Evolutionary conservation across 2,329 filamentous ascomycete species (phyloP).

Genomic region (Exophiala lecanii-corni): DNA sequence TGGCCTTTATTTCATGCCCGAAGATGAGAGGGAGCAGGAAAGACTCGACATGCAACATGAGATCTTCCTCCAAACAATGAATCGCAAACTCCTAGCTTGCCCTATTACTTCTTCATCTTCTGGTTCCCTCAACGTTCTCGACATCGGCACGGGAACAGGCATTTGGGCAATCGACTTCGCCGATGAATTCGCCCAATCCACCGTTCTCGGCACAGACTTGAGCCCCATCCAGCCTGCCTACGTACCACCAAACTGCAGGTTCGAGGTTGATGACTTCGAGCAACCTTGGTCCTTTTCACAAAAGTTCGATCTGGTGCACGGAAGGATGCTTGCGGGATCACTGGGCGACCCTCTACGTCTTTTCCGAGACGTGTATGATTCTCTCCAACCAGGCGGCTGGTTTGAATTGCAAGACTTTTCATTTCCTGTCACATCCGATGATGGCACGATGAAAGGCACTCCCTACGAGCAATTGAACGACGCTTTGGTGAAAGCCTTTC

Average conservation of each 20-base stretch:
- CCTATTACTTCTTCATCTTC: background rate
- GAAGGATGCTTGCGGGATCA: slow-evolving; percentile 31
- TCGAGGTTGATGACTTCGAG: slow-evolving; percentile 29
- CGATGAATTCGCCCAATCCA: slow-evolving; percentile 22
- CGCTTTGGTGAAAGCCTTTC: background rate
- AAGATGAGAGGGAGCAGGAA: slow-evolving; percentile 38
- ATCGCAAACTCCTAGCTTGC: background rate
- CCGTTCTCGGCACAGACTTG: slow-evolving; percentile 21
- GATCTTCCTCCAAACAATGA: slow-evolving; percentile 27
- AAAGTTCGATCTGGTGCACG: slow-evolving; percentile 26
- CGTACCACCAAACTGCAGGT: slow-evolving; percentile 29
- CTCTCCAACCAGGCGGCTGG: slow-evolving; percentile 38
- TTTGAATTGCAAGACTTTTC: slow-evolving; percentile 37
- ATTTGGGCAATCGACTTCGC: slow-evolving; percentile 20
- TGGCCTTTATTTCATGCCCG: slow-evolving; percentile 26
- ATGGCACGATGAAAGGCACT: background rate
- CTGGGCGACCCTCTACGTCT: slow-evolving; percentile 6
- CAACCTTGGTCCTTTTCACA: slow-evolving; percentile 23
- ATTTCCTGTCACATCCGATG: slow-evolving; percentile 23
- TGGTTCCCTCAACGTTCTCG: slow-evolving; percentile 1
- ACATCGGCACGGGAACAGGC: slow-evolving; percentile 16
- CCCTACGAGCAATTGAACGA: background rate
- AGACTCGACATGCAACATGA: slow-evolving; percentile 40
- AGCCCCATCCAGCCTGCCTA: slow-evolving; percentile 17
- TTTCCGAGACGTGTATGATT: background rate